Evolutionary conservation across 2,329 filamentous ascomycete genomes (phyloP), one percentile per base, ranked within the genome.

Genomic region (Microsporum ferrugineum): DNA sequence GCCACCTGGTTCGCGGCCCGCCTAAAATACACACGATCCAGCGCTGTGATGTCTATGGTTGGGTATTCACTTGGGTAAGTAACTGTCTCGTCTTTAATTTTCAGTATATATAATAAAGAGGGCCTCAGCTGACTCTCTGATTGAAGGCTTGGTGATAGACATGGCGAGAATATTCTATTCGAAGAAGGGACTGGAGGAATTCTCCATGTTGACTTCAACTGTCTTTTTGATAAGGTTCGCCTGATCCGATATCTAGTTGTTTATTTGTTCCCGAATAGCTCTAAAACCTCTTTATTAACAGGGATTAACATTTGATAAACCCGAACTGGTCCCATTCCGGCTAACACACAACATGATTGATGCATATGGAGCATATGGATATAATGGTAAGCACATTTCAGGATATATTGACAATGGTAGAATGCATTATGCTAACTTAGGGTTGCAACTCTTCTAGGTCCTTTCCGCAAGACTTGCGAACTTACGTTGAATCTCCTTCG

Each of bases 31-130:
- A 95, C 94, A 1, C 85, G 94, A 2, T 95, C 94, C 0, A 92
- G 89, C 69, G 94, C 95, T 8, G 94, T 99, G 66, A 99, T 99
- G 91, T 96, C 91, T n/a, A 99, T 99, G 84, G 90, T 96, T 3
- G 94, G 94, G 57, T 95, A 95, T 61, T 91, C 97, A 57, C 82
- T 99, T 3, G 94, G 84, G 63, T 78, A 70, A 60, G 73, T 65
- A 36, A 49, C 23, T 27, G 36, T 60, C 17, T 17, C 29, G 27
- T 31, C 12, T 27, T 36, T 33, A 36, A 60, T 56, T 39, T 36
- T 10, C 17, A 3, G 17, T 23, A 23, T 23, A 23, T 27, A 27
- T 12, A 7, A 53, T 33, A n/a, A 53, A 53, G 10, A 6, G 31
- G 8, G 7, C 5, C 5, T 33, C 6, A 14, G 27, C 49, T 53